Conservation (phyloP, 441 rosid genomes). For the Dalechampia spathulata region DNA sequence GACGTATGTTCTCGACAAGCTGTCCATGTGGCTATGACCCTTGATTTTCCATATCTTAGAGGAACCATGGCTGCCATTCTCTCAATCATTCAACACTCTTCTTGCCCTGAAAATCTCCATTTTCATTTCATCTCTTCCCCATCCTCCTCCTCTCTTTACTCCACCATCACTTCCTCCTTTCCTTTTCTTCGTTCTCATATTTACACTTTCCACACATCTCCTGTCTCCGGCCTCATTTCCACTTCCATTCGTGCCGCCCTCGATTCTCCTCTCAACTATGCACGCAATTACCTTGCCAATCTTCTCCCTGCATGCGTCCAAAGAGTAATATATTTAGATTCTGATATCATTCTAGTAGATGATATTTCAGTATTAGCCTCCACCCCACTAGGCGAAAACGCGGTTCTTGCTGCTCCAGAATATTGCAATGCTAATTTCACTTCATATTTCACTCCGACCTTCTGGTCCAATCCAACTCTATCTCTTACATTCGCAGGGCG, state of each 20-base stretch:
- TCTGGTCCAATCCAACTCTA: constrained; percentile 74
- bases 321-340: constrained; percentile 71
- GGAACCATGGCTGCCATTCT: constrained; percentile 86
- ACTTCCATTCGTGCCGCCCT: constrained; percentile 79
- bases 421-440: constrained; percentile 92
- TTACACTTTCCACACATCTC: constrained; percentile 42
- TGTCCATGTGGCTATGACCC: constrained; percentile 91
- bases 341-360: constrained; percentile 81
- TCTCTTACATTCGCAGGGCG: constrained; percentile 52
- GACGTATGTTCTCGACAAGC: constrained; percentile 40
- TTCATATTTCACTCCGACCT: constrained; percentile 61
- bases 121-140: constrained; percentile 75
- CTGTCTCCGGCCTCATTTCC: constrained; percentile 71
- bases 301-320: constrained; percentile 61
- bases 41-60: constrained; percentile 72
- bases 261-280: constrained; percentile 85
- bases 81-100: constrained; percentile 83
- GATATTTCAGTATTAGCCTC: constrained; percentile 63
- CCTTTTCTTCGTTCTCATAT: constrained; percentile 58
- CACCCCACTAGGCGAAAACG: constrained; percentile 38
- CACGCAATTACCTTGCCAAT: constrained; percentile 73
- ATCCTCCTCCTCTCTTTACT: constrained; percentile 41
- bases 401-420: constrained; percentile 80
- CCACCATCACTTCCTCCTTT: constrained; percentile 60
- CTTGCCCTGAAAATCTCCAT: constrained; percentile 73